A percentile compares a stretch with the other conserved stretches of the same genome.
Evolutionary conservation across 305 asterid genomes (phyloP).

Genomic region (Fraxinus ornus): DNA sequence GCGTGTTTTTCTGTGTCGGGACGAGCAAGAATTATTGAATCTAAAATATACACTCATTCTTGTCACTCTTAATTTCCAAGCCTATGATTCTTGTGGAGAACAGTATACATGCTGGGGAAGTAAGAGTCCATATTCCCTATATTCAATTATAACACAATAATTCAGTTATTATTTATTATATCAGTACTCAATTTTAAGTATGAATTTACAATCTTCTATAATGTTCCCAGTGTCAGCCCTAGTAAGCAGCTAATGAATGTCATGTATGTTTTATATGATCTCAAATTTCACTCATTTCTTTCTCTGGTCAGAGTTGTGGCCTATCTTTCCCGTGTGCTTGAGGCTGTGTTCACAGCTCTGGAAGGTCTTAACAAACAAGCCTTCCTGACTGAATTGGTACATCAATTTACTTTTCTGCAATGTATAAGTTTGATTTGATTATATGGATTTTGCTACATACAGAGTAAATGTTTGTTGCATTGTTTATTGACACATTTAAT

Average conservation of each 20-base stretch:
- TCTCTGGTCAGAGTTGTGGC: slow-evolving; percentile 76
- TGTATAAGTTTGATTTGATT: slow-evolving; percentile 8
- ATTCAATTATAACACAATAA: not conserved
- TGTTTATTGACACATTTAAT: not conserved
- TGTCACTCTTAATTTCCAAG: not conserved
- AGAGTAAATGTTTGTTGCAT: not conserved
- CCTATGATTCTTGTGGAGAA: not conserved
- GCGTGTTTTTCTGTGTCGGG: not conserved
- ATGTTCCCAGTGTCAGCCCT: not conserved
- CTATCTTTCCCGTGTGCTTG: slow-evolving; percentile 93
- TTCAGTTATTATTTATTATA: not conserved
- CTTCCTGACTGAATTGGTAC: slow-evolving; percentile 90
- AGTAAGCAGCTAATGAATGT: not conserved
- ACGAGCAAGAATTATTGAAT: not conserved
- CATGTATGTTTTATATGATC: not conserved
- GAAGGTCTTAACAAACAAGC: slow-evolving; percentile 99
- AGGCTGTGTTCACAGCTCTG: slow-evolving; percentile 94
- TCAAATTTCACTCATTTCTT: slow-evolving; percentile 27
- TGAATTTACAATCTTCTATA: not conserved
- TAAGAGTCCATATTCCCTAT: not conserved
- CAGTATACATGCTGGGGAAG: not conserved
- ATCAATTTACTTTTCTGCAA: slow-evolving; percentile 21
- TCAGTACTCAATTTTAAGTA: not conserved
- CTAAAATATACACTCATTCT: not conserved
- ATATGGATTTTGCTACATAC: slow-evolving; percentile 21